phyloP scores from a whole-genome alignment of 2,329 filamentous ascomycete species.

The Boeremia lycopersici region DNA sequence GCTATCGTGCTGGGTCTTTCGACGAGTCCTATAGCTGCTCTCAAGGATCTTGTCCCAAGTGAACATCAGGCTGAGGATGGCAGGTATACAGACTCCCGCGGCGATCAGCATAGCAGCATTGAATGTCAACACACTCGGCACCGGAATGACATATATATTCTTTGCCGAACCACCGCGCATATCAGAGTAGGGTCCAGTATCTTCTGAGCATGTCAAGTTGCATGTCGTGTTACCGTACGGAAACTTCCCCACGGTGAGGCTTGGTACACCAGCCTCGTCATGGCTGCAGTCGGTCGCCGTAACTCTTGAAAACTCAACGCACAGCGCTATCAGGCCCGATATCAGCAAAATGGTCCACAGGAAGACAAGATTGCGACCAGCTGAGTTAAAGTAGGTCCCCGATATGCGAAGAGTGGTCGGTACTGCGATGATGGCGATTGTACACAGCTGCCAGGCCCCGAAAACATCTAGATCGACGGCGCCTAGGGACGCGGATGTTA shows the following conservation, averaged over 20 bases:
- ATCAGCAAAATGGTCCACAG: slow-evolving; percentile 68
- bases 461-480: slow-evolving; percentile 72
- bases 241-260: slow-evolving; percentile 52
- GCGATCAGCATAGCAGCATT: slow-evolving; percentile 65
- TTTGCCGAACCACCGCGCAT: slow-evolving; percentile 62
- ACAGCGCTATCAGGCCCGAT: slow-evolving; percentile 65
- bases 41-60: slow-evolving; percentile 70
- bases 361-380: slow-evolving; percentile 70
- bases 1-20: background rate
- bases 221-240: slow-evolving; percentile 54
- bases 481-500: slow-evolving; percentile 47
- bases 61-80: slow-evolving; percentile 65
- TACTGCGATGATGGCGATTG: slow-evolving; percentile 68
- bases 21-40: slow-evolving; percentile 59
- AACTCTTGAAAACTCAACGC: slow-evolving; percentile 68
- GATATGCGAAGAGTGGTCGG: slow-evolving; percentile 67
- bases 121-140: slow-evolving; percentile 62
- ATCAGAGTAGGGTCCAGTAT: slow-evolving; percentile 59
- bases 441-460: slow-evolving; percentile 70
- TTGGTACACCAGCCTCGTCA: slow-evolving; percentile 47
- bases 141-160: slow-evolving; percentile 68
- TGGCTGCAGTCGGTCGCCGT: slow-evolving; percentile 52
- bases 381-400: slow-evolving; percentile 67
- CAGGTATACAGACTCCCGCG: slow-evolving; percentile 69
- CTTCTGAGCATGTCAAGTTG: slow-evolving; percentile 54